phyloP scores from a whole-genome alignment of 768 basidiomycete species.

The Collybia sordida region DNA sequence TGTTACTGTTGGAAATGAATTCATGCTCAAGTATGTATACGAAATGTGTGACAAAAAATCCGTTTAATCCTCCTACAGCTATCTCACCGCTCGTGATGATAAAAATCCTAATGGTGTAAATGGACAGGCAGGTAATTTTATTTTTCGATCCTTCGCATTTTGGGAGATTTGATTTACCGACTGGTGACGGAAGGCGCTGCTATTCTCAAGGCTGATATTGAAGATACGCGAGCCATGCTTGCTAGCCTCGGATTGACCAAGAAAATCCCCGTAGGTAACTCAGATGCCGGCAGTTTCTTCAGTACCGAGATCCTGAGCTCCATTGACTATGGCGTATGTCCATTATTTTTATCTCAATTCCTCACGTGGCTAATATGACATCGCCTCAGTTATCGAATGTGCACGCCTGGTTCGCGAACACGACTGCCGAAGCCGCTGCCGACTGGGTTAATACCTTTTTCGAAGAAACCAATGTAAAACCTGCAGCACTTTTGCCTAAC shows the following conservation, averaged over 20 bases:
- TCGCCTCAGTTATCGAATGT: constrained; percentile 74
- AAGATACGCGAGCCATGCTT: constrained; percentile 60
- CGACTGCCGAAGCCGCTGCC: constrained; percentile 68
- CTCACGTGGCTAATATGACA: neutral
- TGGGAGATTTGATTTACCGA: neutral
- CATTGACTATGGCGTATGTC: constrained; percentile 68
- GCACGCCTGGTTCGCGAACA: constrained; percentile 93
- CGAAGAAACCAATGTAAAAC: constrained; percentile 58
- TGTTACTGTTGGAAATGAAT: constrained; percentile 91
- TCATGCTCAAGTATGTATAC: constrained; percentile 64
- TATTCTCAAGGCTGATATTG: constrained; percentile 62
- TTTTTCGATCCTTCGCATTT: neutral
- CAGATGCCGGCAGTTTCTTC: constrained; percentile 88
- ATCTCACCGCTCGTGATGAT: constrained; percentile 46
- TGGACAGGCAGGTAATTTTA: constrained; percentile 41
- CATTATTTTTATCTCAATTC: constrained; percentile 3
- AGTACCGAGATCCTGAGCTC: constrained; percentile 60
- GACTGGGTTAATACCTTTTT: constrained; percentile 85
- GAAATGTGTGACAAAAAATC: neutral
- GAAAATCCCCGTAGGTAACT: constrained; percentile 70
- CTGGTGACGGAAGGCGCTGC: constrained; percentile 45
- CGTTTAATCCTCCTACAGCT: constrained; percentile 37
- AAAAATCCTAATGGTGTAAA: constrained; percentile 57
- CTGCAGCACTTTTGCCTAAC: constrained; percentile 62
- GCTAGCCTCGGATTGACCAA: constrained; percentile 56